Evolutionary conservation across 345 rosid genomes (phyloP).

Genomic region (Ricinus communis): DNA sequence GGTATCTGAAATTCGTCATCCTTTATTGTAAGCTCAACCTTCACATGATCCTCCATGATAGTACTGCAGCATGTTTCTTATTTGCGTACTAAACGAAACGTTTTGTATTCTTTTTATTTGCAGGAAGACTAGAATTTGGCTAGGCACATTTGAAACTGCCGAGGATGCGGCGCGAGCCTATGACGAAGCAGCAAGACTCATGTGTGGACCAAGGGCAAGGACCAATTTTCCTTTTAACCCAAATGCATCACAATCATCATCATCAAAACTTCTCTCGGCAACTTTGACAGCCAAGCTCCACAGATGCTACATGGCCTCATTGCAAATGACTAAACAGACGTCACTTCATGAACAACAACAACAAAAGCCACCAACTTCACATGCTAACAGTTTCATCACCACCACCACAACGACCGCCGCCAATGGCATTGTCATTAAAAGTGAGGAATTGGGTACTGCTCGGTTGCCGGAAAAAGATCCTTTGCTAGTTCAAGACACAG

Average conservation of each 20-base stretch:
- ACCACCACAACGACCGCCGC: neutral
- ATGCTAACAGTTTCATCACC: neutral
- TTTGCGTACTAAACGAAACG: conserved; percentile 18
- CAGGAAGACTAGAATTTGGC: conserved; percentile 98
- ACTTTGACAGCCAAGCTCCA: conserved; percentile 88
- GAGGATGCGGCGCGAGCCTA: conserved; percentile 96
- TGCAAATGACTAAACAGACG: conserved; percentile 69
- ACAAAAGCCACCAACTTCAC: conserved; percentile 26
- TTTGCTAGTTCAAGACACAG: conserved; percentile 33
- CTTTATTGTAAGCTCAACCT: conserved; percentile 60
- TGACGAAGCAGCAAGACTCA: conserved; percentile 96
- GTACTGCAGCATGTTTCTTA: too few species aligned
- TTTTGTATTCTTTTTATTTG: conserved; percentile 21
- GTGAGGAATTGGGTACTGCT: conserved; percentile 25
- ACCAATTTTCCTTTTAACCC: conserved; percentile 92
- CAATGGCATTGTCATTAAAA: conserved; percentile 30
- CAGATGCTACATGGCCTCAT: conserved; percentile 92
- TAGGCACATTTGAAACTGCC: conserved; percentile 95
- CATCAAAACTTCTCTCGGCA: conserved; percentile 89
- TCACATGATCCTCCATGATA: too few species aligned
- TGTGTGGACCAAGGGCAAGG: conserved; percentile 93
- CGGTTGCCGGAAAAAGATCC: conserved; percentile 34
- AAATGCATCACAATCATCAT: conserved; percentile 55
- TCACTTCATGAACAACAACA: conserved; percentile 33
- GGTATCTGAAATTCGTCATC: conserved; percentile 99